Conservation (phyloP, 306 rosid species). For the Gleditsia sinensis region DNA sequence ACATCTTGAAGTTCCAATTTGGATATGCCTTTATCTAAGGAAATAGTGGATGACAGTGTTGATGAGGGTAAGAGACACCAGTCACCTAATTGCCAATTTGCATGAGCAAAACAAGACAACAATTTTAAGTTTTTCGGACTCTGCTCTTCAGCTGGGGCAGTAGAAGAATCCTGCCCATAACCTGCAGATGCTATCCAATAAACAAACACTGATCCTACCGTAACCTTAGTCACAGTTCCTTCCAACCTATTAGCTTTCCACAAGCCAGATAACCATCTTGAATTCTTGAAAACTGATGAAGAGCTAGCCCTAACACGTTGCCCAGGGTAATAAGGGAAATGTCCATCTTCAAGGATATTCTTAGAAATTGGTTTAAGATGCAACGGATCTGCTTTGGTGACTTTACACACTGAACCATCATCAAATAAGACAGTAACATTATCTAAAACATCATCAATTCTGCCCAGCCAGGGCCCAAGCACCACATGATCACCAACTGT, state of each 20-base stretch:
- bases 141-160: slow-evolving; percentile 94
- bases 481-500: slow-evolving; percentile 95
- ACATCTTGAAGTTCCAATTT: slow-evolving; percentile 60
- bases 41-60: slow-evolving; percentile 42
- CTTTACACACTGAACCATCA: slow-evolving; percentile 94
- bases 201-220: slow-evolving; percentile 90
- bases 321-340: slow-evolving; percentile 97
- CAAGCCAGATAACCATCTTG: slow-evolving; percentile 96
- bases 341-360: slow-evolving; percentile 86
- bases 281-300: slow-evolving; percentile 88
- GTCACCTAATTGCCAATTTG: slow-evolving; percentile 97
- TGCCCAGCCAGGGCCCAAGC: slow-evolving; percentile 94
- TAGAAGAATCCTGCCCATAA: slow-evolving; percentile 91
- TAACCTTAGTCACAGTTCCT: slow-evolving; percentile 92
- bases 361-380: slow-evolving; percentile 90
- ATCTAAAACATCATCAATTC: slow-evolving; percentile 93
- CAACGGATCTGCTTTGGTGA: slow-evolving; percentile 84
- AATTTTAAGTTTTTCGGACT: slow-evolving; percentile 83
- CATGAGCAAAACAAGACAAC: slow-evolving; percentile 88
- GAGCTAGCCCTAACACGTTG: slow-evolving; percentile 95
- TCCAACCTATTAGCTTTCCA: slow-evolving; percentile 95
- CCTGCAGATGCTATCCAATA: slow-evolving; percentile 99
- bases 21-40: slow-evolving; percentile 56
- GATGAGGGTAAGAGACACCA: slow-evolving; percentile 87
- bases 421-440: slow-evolving; percentile 93